These are phyloP conservation scores for Grosmannia huntii DNA, from an alignment of 2,329 filamentous ascomycete species.

Conservation along the genomic window DNA sequence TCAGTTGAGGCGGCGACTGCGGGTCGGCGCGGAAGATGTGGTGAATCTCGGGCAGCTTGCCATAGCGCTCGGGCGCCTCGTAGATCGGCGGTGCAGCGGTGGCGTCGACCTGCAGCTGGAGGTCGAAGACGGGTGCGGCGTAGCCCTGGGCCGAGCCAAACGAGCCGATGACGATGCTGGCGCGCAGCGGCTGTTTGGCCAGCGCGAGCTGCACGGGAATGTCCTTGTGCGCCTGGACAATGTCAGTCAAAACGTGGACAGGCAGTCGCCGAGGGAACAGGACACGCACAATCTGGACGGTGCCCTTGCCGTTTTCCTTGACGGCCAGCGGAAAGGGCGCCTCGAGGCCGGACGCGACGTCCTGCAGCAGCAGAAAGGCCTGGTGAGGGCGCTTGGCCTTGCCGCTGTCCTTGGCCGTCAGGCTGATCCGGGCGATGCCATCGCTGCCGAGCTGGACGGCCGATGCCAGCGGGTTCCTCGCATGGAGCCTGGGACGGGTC, in stretches of 20 bases:
- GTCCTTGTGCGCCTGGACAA: slow-evolving; percentile 87
- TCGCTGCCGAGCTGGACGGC: slow-evolving; percentile 50
- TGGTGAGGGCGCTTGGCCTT: slow-evolving; percentile 81
- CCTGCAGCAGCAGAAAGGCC: slow-evolving; percentile 75
- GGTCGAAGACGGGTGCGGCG: slow-evolving; percentile 57
- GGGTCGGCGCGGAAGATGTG: slow-evolving; percentile 79
- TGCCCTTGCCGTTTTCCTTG: slow-evolving; percentile 80
- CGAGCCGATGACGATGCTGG: slow-evolving; percentile 74
- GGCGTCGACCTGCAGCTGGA: slow-evolving; percentile 53
- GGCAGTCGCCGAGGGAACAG: too few relatives aligned
- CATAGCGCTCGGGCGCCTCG: slow-evolving; percentile 66
- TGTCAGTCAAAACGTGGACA: too few relatives aligned
- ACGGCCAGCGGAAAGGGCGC: slow-evolving; percentile 73
- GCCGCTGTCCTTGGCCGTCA: slow-evolving; percentile 71
- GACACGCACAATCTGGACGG: slow-evolving; percentile 64
- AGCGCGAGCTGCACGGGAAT: slow-evolving; percentile 71
- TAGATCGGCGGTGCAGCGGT: slow-evolving; percentile 42
- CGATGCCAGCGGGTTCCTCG: slow-evolving; percentile 46
- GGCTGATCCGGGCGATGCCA: slow-evolving; percentile 67
- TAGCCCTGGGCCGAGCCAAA: slow-evolving; percentile 64
- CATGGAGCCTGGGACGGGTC: slow-evolving; percentile 36
- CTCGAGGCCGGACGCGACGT: slow-evolving; percentile 64
- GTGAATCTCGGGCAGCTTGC: slow-evolving; percentile 71
- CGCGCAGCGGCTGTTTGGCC: slow-evolving; percentile 54
- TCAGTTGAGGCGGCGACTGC: slow-evolving; percentile 64